These are phyloP conservation scores for Citrus sp. DNA, from an alignment of 345 rosid genomes.

Conservation along the genomic window DNA sequence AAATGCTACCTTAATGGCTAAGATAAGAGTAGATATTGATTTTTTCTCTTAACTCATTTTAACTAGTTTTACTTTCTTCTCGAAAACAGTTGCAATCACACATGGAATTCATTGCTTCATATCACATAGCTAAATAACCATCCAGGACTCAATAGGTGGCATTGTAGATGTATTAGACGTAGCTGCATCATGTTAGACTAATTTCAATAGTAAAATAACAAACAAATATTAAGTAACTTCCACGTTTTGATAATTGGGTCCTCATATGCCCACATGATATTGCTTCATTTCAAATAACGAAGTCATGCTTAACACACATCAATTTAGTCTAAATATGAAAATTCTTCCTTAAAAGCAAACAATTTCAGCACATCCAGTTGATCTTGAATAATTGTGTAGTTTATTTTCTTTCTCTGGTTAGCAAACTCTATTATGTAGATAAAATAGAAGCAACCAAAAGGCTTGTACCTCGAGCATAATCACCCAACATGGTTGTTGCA, in stretches of 20 bases:
- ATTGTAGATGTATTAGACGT: not conserved
- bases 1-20: not conserved
- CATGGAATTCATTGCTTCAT: not conserved
- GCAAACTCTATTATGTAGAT: not conserved
- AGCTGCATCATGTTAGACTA: not conserved
- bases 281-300: not conserved
- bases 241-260: not conserved
- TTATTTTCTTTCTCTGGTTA: not conserved
- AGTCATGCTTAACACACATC: not conserved
- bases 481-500: conserved; percentile 91
- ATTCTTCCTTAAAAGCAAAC: not conserved
- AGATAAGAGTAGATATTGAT: not conserved
- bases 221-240: not conserved
- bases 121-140: not conserved
- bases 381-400: not conserved
- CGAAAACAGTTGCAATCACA: not conserved
- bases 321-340: not conserved
- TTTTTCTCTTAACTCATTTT: not conserved
- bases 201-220: not conserved
- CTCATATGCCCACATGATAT: not conserved
- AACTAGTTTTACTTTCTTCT: not conserved
- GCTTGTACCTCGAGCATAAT: conserved; percentile 88
- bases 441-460: not conserved
- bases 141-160: not conserved
- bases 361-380: not conserved